A percentile compares a stretch with the other conserved stretches of the same genome.
Conservation (phyloP, 164 flowering plant genomes). For the grape (Vitis vinifera) region DNA sequence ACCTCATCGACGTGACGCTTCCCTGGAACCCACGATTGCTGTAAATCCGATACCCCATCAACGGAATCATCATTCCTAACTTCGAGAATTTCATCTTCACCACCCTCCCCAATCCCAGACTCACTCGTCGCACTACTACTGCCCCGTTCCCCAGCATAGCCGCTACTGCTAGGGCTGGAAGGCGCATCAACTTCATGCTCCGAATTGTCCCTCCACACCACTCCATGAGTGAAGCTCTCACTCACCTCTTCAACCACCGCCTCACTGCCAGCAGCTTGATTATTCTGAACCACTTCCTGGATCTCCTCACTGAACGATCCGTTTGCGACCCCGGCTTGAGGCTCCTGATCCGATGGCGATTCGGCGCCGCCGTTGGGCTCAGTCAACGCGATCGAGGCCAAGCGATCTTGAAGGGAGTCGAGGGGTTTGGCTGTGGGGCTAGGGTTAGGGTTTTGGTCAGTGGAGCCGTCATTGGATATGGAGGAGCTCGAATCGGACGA, state of each 20-base stretch:
- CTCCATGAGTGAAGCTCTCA: conserved; percentile 2
- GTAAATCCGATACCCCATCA: conserved; percentile 29
- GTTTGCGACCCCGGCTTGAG: neutral
- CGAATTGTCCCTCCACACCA: conserved; percentile 29
- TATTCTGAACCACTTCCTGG: conserved; percentile 9
- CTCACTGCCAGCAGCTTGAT: neutral
- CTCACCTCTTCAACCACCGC: conserved; percentile 13
- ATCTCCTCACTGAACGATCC: conserved; percentile 8
- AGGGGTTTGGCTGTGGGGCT: conserved; percentile 16
- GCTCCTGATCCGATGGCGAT: neutral
- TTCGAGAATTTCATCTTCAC: conserved; percentile 37
- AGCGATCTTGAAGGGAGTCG: conserved; percentile 26
- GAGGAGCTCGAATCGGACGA: conserved; percentile 34
- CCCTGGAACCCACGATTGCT: conserved; percentile 48
- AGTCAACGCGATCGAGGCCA: conserved; percentile 25
- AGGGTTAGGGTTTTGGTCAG: conserved; percentile 31
- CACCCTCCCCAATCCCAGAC: conserved; percentile 46
- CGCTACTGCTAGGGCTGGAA: conserved; percentile 84
- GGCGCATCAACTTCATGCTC: conserved; percentile 46
- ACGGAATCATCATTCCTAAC: conserved; percentile 17
- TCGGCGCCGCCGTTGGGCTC: conserved; percentile 6
- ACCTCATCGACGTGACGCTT: conserved; percentile 69
- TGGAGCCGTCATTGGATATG: conserved; percentile 15
- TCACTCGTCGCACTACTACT: conserved; percentile 53
- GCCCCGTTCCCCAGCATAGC: conserved; percentile 88